phyloP scores from a whole-genome alignment of 73 alveolate species.

The Durusdinium trenchii region DNA sequence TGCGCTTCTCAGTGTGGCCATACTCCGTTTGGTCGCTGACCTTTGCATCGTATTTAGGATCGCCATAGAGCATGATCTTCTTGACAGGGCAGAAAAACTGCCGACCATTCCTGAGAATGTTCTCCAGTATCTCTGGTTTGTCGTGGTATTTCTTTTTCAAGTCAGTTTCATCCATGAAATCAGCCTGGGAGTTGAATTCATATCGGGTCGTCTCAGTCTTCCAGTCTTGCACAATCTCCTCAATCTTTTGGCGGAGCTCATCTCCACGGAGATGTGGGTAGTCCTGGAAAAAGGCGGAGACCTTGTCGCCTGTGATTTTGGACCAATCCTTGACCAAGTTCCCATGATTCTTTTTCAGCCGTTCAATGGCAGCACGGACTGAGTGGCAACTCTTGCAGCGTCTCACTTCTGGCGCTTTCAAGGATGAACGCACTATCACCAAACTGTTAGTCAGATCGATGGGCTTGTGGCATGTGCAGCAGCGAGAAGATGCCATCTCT shows the following conservation, averaged over 20 bases:
- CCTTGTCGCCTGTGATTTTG: neutral
- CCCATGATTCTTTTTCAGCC: neutral
- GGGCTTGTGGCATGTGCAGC: conserved; percentile 10
- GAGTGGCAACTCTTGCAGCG: neutral
- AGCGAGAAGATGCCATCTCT: neutral
- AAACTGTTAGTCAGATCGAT: neutral
- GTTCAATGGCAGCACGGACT: neutral
- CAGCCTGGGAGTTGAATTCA: neutral
- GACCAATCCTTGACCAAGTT: neutral
- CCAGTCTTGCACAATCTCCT: neutral
- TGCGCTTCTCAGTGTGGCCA: neutral
- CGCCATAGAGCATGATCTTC: neutral
- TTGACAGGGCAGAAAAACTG: neutral
- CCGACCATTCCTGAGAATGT: conserved; percentile 4
- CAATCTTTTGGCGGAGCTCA: neutral
- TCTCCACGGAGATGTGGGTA: neutral
- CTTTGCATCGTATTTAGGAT: neutral
- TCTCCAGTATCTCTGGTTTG: neutral
- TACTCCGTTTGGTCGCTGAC: neutral
- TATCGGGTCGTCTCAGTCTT: neutral
- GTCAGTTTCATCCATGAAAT: neutral
- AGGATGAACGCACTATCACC: neutral
- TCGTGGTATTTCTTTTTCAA: neutral
- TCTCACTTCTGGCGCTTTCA: neutral
- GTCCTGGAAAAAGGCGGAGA: neutral